phyloP scores from a whole-genome alignment of 345 rosid species.

The Eucalyptus leucophloia region DNA sequence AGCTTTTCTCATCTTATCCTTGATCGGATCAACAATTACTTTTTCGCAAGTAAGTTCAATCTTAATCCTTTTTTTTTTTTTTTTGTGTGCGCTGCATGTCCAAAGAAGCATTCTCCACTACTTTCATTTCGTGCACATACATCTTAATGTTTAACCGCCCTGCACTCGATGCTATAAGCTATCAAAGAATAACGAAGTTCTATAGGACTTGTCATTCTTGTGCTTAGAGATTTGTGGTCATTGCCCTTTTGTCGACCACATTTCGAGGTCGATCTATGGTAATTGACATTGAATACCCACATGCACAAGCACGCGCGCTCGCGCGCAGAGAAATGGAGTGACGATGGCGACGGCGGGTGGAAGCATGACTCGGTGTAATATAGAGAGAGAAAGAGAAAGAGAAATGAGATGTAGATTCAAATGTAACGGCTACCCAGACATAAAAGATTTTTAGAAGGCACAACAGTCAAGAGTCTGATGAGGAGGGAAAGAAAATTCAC shows the following conservation, averaged over 20 bases:
- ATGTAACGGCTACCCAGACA: not conserved
- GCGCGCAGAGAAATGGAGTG: not conserved
- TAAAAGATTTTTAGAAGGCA: not conserved
- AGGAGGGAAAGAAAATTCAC: not conserved
- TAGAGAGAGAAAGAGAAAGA: not conserved
- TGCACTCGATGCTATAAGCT: not conserved
- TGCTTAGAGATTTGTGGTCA: not conserved
- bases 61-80: not conserved
- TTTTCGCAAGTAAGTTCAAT: not conserved
- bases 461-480: not conserved
- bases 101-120: not conserved
- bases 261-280: not conserved
- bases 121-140: not conserved
- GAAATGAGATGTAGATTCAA: not conserved
- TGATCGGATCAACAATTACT: not conserved
- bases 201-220: not conserved
- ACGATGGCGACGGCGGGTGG: not conserved
- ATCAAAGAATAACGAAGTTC: not conserved
- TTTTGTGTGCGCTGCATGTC: not conserved
- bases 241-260: not conserved
- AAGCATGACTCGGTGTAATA: not conserved
- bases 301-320: not conserved
- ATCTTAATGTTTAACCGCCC: not conserved
- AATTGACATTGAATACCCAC: not conserved
- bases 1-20: not conserved